A percentile compares a stretch with the other conserved stretches of the same genome.
phyloP scores from a whole-genome alignment of 352 stramenopile genomes.

The Phytophthora parvispora region DNA sequence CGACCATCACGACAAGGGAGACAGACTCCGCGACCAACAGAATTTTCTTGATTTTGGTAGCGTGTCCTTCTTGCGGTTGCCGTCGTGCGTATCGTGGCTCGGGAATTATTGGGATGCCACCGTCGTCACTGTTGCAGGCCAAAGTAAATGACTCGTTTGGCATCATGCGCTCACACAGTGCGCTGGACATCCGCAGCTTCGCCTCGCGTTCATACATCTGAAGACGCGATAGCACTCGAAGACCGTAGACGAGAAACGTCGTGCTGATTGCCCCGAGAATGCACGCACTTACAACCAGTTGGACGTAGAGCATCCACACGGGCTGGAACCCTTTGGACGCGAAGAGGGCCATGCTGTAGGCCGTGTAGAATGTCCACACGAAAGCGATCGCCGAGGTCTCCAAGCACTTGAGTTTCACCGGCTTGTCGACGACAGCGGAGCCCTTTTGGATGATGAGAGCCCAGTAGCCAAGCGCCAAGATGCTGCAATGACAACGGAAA shows the following conservation, averaged over 20 bases:
- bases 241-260: conserved; percentile 42
- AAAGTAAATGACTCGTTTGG: conserved; percentile 55
- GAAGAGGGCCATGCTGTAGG: conserved; percentile 42
- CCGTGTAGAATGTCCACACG: conserved; percentile 56
- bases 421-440: conserved; percentile 33
- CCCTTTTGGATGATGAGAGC: conserved; percentile 62
- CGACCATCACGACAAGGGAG: conserved; percentile 44
- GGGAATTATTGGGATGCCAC: conserved; percentile 20
- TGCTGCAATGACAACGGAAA: conserved; percentile 30
- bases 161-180: conserved; percentile 47
- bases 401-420: conserved; percentile 29
- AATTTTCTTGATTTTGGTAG: conserved; percentile 58
- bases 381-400: conserved; percentile 37
- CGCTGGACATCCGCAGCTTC: conserved; percentile 31
- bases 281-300: conserved; percentile 31
- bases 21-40: conserved; percentile 56
- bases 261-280: conserved; percentile 43
- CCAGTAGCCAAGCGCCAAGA: conserved; percentile 68
- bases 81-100: conserved; percentile 16
- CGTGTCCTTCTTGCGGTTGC: conserved; percentile 37
- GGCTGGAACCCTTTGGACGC: conserved; percentile 46
- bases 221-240: conserved; percentile 36
- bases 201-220: conserved; percentile 31
- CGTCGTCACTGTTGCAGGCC: conserved; percentile 27
- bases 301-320: conserved; percentile 37